Conservation (phyloP, 306 rosid genomes). For the Lagenaria siceraria region DNA sequence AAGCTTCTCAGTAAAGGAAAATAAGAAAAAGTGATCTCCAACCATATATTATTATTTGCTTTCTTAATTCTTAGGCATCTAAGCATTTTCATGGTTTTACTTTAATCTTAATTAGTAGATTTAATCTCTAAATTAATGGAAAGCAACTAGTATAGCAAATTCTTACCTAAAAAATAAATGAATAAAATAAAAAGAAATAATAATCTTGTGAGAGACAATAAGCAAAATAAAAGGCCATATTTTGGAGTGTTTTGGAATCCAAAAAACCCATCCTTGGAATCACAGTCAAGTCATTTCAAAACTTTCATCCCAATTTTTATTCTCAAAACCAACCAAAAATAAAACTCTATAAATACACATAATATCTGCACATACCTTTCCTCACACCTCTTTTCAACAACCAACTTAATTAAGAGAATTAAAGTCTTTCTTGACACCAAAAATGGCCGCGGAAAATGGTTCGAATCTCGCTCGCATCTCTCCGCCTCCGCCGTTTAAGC, state of each 20-base stretch:
- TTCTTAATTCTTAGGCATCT: too few relatives aligned
- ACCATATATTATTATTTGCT: too few relatives aligned
- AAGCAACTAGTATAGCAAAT: neutral
- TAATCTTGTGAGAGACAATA: neutral
- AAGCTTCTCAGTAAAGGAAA: too few relatives aligned
- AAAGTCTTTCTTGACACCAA: neutral
- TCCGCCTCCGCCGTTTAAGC: neutral
- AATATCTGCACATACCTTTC: neutral
- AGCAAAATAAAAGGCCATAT: neutral
- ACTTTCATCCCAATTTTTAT: neutral
- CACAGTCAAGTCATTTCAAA: slow-evolving; percentile 1
- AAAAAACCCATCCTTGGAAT: slow-evolving; percentile 5
- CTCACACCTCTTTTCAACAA: neutral
- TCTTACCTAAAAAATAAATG: neutral
- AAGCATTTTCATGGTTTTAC: too few relatives aligned
- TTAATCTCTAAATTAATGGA: neutral
- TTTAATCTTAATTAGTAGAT: too few relatives aligned
- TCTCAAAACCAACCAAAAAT: neutral
- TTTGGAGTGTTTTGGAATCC: slow-evolving; percentile 11
- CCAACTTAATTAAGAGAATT: neutral
- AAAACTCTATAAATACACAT: neutral
- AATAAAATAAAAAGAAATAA: neutral
- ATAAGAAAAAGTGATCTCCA: too few relatives aligned
- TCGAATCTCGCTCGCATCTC: neutral
- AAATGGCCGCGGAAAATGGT: neutral